Base-by-base conservation (phyloP, 768 basidiomycete species). In the Cystofilobasidium bisporidii region DNA sequence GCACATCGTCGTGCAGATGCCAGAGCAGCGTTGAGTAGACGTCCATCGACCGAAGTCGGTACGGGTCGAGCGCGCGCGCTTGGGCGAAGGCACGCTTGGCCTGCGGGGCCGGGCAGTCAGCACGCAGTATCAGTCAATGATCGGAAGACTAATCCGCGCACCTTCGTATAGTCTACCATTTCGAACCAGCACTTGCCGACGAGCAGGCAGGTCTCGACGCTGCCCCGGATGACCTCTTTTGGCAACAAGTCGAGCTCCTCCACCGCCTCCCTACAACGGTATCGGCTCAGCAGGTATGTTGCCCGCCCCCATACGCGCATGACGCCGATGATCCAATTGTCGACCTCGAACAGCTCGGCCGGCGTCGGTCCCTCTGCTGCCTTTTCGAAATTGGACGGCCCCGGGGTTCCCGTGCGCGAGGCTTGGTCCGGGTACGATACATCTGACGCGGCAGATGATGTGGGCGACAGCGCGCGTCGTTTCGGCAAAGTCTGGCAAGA, bases 1-100 rank as follows among this genome's bases (percentile, higher is more conserved):
- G 84, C 62, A 91, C 85, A 71, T 84, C 84, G 71, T 85, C 83
- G 74, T 89, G 87, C 59, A 96, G 80, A 78, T 98, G 94, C 94
- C 94, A 99, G 55, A 98, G 80, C 41, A 94, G 82, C 32, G 96
- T 96, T 56, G 93, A 96, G 78, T 91, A 96, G 48, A 92, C 84
- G 78, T 98, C 93, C 89, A 96, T 92, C 76, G 91, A 89, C 81
- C 84, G 84, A 67, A 93, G 76, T 28, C 89, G 85, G 80, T 90
- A 88, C n/a, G 93, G 93, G 71, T 97, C 88, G 69, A 89, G 79
- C n/a, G 80, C 80, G 50, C 92, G 83, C 61, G 90, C 84, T 22
- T 85, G 83, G 71, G 84, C 83, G 81, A 93, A 98, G 26, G 89
- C 89, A 73, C 90, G 85, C 75, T 91, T 88, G 45, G 94, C 89